Percentiles rank a stretch among this genome's conserved stretches.
These are phyloP conservation scores for Sarocladium oryzae DNA, from an alignment of 2,329 filamentous ascomycete genomes.

Conservation along the genomic window DNA sequence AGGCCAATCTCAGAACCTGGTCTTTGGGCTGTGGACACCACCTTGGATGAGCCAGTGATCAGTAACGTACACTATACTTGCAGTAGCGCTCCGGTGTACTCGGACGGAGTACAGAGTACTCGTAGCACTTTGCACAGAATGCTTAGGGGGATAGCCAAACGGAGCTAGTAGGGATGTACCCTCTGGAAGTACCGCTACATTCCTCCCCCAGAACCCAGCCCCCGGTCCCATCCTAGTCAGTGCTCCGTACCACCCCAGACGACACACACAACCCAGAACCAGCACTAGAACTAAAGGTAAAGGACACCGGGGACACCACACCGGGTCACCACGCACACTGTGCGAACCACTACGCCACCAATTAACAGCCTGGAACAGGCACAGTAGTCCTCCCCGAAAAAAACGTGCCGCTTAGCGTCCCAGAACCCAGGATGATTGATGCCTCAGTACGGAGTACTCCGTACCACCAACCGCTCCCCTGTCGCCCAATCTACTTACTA, in stretches of 20 bases:
- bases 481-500: background rate
- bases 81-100: no score
- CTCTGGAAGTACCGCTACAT: no score
- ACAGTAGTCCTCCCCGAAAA: background rate
- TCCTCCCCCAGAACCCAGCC: constrained; percentile 2
- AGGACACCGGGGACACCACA: no score
- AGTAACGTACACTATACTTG: no score
- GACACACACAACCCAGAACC: no score
- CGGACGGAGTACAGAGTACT: background rate
- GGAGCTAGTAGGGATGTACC: background rate
- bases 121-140: no score
- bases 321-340: background rate
- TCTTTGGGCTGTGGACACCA: constrained; percentile 3
- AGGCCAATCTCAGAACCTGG: constrained; percentile 6
- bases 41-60: background rate
- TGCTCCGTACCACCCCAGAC: background rate
- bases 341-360: background rate
- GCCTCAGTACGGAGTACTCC: no score
- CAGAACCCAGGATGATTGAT: background rate
- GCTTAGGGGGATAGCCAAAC: no score
- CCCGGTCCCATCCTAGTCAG: constrained; percentile 2
- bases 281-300: no score
- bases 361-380: background rate
- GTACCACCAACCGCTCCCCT: background rate
- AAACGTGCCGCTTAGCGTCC: constrained; percentile 6